Evolutionary conservation across 1,284 basidiomycete genomes (phyloP).

Genomic region (Trametes versicolor): DNA sequence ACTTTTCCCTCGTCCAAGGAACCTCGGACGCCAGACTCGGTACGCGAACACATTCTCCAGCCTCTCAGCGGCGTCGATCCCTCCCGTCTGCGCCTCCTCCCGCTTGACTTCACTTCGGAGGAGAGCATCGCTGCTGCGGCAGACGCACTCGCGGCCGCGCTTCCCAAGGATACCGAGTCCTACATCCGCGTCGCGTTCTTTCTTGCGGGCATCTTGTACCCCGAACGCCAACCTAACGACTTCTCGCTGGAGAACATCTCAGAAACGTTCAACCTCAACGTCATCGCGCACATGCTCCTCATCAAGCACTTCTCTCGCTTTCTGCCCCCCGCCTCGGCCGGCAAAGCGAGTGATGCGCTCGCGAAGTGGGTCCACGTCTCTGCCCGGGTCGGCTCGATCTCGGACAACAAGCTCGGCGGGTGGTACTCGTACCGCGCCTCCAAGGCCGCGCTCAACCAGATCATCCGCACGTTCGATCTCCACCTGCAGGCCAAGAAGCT

Average conservation of each 20-base stretch:
- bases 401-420: constrained; percentile 69
- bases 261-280: constrained; percentile 64
- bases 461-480: constrained; percentile 73
- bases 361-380: constrained; percentile 71
- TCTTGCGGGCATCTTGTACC: constrained; percentile 63
- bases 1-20: constrained; percentile 21
- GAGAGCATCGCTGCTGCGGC: constrained; percentile 60
- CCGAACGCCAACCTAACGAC: constrained; percentile 66
- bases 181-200: constrained; percentile 66
- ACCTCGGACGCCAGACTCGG: constrained; percentile 40
- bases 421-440: constrained; percentile 83
- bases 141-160: constrained; percentile 48
- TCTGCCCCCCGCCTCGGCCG: constrained; percentile 42
- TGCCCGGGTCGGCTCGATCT: constrained; percentile 70
- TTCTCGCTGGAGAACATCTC: constrained; percentile 55
- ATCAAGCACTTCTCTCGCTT: constrained; percentile 72
- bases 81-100: constrained; percentile 56
- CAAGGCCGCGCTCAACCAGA: constrained; percentile 81
- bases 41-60: constrained; percentile 55
- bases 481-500: constrained; percentile 64
- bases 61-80: constrained; percentile 53
- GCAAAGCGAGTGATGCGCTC: constrained; percentile 45
- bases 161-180: constrained; percentile 46
- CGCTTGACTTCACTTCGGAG: constrained; percentile 62
- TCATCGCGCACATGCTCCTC: constrained; percentile 67